Percentiles rank a stretch among this genome's conserved stretches.
phyloP scores from a whole-genome alignment of 768 basidiomycete genomes.

The Mycena crocata region DNA sequence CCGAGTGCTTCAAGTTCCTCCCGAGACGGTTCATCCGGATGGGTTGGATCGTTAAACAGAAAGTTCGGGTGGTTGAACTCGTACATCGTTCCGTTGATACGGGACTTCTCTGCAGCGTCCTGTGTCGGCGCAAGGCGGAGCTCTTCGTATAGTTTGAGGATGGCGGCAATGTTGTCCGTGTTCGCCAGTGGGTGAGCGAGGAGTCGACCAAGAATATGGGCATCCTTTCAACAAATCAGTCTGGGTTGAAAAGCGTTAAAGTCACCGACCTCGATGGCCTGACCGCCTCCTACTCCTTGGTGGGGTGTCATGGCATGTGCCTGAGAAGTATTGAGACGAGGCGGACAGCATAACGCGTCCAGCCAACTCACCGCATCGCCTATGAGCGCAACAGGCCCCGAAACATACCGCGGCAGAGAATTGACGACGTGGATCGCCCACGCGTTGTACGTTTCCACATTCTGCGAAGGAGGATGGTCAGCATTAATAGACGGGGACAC shows the following conservation, averaged over 20 bases:
- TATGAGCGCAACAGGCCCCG: conserved; percentile 1
- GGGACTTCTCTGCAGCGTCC: conserved; percentile 5
- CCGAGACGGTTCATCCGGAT: conserved; percentile 6
- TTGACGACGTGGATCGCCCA: conserved; percentile 56
- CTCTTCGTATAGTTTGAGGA: conserved; percentile 14
- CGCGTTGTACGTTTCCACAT: conserved; percentile 39
- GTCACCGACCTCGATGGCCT: conserved; percentile 14
- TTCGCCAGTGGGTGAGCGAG: neutral
- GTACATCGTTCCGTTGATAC: conserved; percentile 21
- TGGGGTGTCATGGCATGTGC: conserved; percentile 25
- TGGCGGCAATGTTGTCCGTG: neutral
- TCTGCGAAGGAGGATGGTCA: conserved; percentile 31
- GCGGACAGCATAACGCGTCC: neutral
- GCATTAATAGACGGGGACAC: neutral
- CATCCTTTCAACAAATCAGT: neutral
- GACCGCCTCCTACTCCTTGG: conserved; percentile 18
- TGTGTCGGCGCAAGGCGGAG: conserved; percentile 3
- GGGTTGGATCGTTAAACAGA: conserved; percentile 9
- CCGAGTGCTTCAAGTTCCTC: conserved; percentile 15
- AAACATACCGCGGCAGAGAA: conserved; percentile 41
- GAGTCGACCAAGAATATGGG: conserved; percentile 14
- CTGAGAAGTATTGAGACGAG: neutral
- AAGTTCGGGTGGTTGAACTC: conserved; percentile 23
- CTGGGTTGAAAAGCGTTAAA: neutral
- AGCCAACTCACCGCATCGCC: conserved; percentile 16